These are phyloP conservation scores for Fibroporia radiculosa DNA, from an alignment of 768 basidiomycete species.

Conservation along the genomic window DNA sequence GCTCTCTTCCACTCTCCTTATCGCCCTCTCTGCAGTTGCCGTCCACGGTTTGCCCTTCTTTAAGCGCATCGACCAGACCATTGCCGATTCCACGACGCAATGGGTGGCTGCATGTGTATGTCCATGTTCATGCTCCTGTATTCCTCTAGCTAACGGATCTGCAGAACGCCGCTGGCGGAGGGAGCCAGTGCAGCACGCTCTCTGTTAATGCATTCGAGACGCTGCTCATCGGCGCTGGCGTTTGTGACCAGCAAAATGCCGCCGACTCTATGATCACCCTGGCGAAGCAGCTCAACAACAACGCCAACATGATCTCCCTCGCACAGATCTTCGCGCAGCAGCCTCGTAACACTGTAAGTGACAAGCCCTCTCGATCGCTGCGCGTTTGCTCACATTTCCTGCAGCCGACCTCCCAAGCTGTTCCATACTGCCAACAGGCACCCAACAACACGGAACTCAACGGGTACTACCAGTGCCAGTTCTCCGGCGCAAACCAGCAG, in stretches of 20 bases:
- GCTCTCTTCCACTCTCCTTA: conserved; percentile 27
- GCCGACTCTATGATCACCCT: conserved; percentile 45
- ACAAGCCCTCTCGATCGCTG: background rate
- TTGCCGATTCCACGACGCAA: conserved; percentile 36
- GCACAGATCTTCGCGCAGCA: conserved; percentile 52
- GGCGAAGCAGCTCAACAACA: conserved; percentile 37
- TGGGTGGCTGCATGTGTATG: conserved; percentile 50
- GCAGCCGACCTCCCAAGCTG: conserved; percentile 15
- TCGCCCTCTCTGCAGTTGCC: conserved; percentile 23
- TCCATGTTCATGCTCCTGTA: too few relatives aligned
- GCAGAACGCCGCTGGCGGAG: conserved; percentile 52
- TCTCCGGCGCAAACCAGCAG: conserved; percentile 34
- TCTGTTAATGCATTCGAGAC: conserved; percentile 49
- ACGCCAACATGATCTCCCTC: conserved; percentile 39
- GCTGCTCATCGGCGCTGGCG: conserved; percentile 43
- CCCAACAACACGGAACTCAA: conserved; percentile 47
- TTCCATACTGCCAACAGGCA: conserved; percentile 41
- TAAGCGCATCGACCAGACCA: conserved; percentile 44
- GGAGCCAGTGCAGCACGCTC: conserved; percentile 45
- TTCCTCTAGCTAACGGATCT: background rate
- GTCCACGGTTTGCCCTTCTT: conserved; percentile 23
- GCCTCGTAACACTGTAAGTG: conserved; percentile 44
- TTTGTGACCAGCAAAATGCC: conserved; percentile 38
- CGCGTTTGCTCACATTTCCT: background rate
- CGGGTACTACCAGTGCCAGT: conserved; percentile 55